Evolutionary conservation across 1,139 yeast genomes (phyloP), one percentile per base, ranked within the genome.

Genomic region (Protomyces inundatus): DNA sequence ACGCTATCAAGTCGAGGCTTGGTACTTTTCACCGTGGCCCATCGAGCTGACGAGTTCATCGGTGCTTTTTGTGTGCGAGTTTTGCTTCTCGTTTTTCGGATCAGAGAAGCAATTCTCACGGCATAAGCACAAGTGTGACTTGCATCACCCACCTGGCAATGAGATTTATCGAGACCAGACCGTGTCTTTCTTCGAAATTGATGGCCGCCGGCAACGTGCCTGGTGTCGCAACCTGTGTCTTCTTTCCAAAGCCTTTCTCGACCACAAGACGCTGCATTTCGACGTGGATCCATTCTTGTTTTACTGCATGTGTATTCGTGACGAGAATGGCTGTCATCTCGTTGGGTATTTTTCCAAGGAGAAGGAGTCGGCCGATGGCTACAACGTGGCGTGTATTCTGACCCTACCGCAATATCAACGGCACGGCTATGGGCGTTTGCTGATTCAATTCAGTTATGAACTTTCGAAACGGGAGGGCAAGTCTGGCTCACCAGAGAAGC

Each of bases 11-110:
- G 89, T 95, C 58, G 99, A 93, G 73, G 98, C 99, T 1, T 93
- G 99, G 99, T 95, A 93, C 76, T 93, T 95, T 73, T 88, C 97
- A 1, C 98, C 99, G 0, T 93, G 95, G 73, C 99, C 99, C 0
- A 81, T 90, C 14, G 98, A 93, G 73, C 81, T 90, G 65, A 90
- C 97, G 0, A 98, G 91, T 70, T 95, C 87, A 68, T 98, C 91
- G 72, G 85, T 82, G 66, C 82, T 93, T 32, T 95, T 87, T 74
- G 87, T 95, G 54, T 95, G 97, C 76, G 98, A 91, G 75, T 93
- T 88, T 73, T 86, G 97, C 1, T 76, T 95, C 67, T 85, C 88
- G 65, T 95, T 89, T 75, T 93, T 89, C 76, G 96, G 96, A 1
- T 88, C 96, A 0, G 80, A 81, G 67, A 90, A 88, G 73, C 98